phyloP scores from a whole-genome alignment of 306 rosid species.

The Malus orientalis region DNA sequence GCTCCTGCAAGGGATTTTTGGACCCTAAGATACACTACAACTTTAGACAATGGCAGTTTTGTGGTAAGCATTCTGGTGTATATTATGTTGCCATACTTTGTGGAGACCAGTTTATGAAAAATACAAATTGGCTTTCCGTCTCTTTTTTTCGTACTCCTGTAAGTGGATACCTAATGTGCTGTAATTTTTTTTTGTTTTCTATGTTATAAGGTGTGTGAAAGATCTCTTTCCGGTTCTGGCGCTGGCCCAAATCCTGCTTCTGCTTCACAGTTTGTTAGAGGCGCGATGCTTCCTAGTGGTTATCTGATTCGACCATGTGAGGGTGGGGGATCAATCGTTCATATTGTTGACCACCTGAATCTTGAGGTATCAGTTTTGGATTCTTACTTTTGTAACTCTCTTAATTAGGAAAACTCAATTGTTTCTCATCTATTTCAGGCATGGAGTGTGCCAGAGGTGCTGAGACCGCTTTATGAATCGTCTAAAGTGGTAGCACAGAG shows the following conservation, averaged over 20 bases:
- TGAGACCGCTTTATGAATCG: conserved; percentile 92
- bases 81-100: background rate
- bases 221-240: conserved; percentile 93
- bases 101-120: background rate
- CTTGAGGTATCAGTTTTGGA: conserved; percentile 57
- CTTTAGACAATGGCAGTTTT: conserved; percentile 82
- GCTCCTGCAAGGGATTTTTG: conserved; percentile 99
- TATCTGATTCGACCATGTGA: conserved; percentile 94
- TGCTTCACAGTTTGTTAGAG: conserved; percentile 81
- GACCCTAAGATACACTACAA: conserved; percentile 92
- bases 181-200: background rate
- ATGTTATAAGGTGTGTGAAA: conserved; percentile 72
- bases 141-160: background rate
- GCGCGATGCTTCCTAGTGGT: conserved; percentile 87
- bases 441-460: conserved; percentile 96
- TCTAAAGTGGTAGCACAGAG: conserved; percentile 88
- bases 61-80: conserved; percentile 48
- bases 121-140: background rate
- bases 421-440: conserved; percentile 38
- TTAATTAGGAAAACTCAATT: background rate
- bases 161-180: background rate
- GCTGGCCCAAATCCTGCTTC: conserved; percentile 74
- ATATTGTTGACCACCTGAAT: conserved; percentile 91
- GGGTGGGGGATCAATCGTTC: conserved; percentile 97
- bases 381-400: background rate